Base-by-base conservation (phyloP, 1,139 yeast genomes). In the Blastobotrys illinoisensis region DNA sequence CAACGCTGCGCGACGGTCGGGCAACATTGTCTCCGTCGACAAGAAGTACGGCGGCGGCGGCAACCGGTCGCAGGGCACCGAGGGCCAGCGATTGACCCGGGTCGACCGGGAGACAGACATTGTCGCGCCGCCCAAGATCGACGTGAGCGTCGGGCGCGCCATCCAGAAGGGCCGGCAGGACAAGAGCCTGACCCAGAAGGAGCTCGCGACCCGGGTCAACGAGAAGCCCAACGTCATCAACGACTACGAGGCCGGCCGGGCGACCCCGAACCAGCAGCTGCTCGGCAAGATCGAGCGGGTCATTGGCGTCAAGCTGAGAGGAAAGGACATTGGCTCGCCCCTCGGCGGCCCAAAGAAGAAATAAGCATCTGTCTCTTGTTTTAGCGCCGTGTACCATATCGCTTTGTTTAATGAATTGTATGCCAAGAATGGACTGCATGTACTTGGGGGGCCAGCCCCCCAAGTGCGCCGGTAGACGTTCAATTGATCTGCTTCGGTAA, bases 181-280 rank as follows among this genome's bases (percentile, higher is more conserved):
- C 60, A 90, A 90, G 80, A 82, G 82, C 66, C 71, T 90, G 68
- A 87, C 97, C 9, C 99, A 93, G 74, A 93, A 93, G 79, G 99
- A 93, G 64, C 80, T 93, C 67, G 99, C 99, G 65, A 89, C 97
- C 59, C 87, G 85, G 72, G 82, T 93, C 69, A 91, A 90, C 71
- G 99, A 93, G 76, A 93, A 93, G 78, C 97, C 98, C 57, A 89
- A 86, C 62, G 88, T 93, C 58, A 85, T 93, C 67, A 91, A 90
- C 74, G 99, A 93, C 70, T 93, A 93, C 74, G 99, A 93, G 76
- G 90, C 96, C 54, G 98, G 97, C 56, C 83, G 96, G 71, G 99
- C 97, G 53, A 83, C 88, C 62, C 99, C 99, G 57, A 91, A 88
- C 77, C 99, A 95, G 77, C 98, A 90, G 74, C 75, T 93, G 54